Percentiles rank a stretch among this genome's conserved stretches.
These are phyloP conservation scores for Cordyceps sp. DNA, from an alignment of 2,329 filamentous ascomycete genomes.

Conservation along the genomic window DNA sequence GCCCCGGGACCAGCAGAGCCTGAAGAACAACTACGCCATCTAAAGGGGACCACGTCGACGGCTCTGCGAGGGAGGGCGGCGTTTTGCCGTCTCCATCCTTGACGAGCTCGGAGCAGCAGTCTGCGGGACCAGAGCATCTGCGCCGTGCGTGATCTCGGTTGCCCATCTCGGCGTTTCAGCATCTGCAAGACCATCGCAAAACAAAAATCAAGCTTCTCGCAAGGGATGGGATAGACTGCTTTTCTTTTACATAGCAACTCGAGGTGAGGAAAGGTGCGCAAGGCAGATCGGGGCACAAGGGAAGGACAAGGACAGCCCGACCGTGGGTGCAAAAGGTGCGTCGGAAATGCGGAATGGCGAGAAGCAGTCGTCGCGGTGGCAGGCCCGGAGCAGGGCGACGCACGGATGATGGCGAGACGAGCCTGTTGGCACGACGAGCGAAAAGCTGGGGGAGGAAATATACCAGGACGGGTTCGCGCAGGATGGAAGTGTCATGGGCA, in stretches of 20 bases:
- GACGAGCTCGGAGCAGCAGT: background rate
- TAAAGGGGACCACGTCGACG: constrained; percentile 6
- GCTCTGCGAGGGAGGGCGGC: too few relatives aligned
- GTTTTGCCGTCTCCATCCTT: too few relatives aligned
- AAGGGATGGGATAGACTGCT: constrained; percentile 5
- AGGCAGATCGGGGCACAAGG: too few relatives aligned
- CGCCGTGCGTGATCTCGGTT: background rate
- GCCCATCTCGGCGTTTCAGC: background rate
- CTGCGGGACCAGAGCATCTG: background rate
- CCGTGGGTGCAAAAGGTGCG: too few relatives aligned
- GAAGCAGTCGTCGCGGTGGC: too few relatives aligned
- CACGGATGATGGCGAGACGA: too few relatives aligned
- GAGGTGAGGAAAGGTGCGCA: background rate
- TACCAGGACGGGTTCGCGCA: too few relatives aligned
- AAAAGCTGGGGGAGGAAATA: too few relatives aligned
- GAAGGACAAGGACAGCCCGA: background rate
- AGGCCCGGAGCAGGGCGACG: too few relatives aligned
- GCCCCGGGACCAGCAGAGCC: constrained; percentile 29
- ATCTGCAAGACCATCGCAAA: background rate
- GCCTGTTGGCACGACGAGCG: too few relatives aligned
- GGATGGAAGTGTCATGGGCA: too few relatives aligned
- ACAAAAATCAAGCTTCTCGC: background rate
- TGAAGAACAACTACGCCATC: constrained; percentile 31
- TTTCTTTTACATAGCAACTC: constrained; percentile 2
- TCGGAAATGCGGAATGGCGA: too few relatives aligned